Base-by-base conservation (phyloP, 441 rosid genomes). In the Jatropha podagrica region DNA sequence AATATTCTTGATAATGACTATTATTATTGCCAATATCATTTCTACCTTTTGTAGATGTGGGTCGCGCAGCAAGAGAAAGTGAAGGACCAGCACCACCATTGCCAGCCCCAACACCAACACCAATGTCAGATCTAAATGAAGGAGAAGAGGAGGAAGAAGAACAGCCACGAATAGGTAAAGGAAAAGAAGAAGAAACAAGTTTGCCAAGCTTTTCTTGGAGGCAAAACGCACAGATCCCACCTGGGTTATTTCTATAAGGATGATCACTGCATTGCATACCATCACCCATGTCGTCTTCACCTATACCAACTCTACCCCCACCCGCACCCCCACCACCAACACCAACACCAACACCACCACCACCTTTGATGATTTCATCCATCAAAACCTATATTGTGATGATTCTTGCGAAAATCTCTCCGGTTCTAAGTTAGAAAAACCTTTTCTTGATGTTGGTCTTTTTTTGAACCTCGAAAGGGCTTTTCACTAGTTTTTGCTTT, bases 131-230 rank as follows among this genome's bases (percentile, higher is more conserved):
- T 88, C 95, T 90, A 82, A 91, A 90, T 38, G 93, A 87, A 79
- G 94, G 91, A 41, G 95, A 87, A 46, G 93, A 77, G 13, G 96
- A 84, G 8, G 80, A 82, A 10, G 99, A 87, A 0, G 96, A 71
- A 38, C 92, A 78, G 5, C 74, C 88, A 26, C 84, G 91, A 74
- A 83, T 75, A 0, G 95, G 92, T 14, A 84, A 73, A 37, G 96
- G 93, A 81, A 86, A 85, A 61, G 96, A 89, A 23, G 98, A 93
- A 70, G 98, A 90, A 46, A 95, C 97, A 26, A 95, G 90, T 86
- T 95, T 92, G 56, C 99, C 99, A 9, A 95, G 94, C 88, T 93
- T 95, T 61, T 95, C 99, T 71, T 95, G 99, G 58, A 95, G 98
- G 74, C 98, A 95, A 79, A 92, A 90, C 49, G 97, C 97, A 80